Conservation (phyloP, 1,139 yeast genomes). For the Keqinozyma sinolaborantium region DNA sequence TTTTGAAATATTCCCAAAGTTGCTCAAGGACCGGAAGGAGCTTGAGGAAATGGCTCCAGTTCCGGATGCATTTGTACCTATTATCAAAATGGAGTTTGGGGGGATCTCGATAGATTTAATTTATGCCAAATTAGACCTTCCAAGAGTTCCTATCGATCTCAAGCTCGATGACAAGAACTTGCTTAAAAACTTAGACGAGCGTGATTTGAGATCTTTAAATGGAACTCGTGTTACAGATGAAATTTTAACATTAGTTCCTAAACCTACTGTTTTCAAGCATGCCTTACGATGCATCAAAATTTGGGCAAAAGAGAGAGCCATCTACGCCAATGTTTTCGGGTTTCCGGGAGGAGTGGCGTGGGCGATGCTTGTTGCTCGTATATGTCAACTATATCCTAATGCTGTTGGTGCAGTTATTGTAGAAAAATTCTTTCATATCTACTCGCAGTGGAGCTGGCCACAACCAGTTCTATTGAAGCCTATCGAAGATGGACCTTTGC, state of each 20-base stretch:
- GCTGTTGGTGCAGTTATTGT: conserved; percentile 91
- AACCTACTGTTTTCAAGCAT: conserved; percentile 87
- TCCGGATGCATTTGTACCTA: conserved; percentile 96
- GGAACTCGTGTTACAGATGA: conserved; percentile 99
- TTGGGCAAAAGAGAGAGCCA: conserved; percentile 96
- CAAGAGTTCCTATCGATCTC: conserved; percentile 73
- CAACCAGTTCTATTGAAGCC: conserved; percentile 91
- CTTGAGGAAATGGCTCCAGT: conserved; percentile 87
- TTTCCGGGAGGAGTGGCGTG: conserved; percentile 99
- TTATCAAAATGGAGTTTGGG: conserved; percentile 79
- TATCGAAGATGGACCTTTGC: conserved; percentile 96
- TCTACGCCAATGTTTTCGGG: conserved; percentile 92
- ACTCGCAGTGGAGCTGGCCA: conserved; percentile 96
- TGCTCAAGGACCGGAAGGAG: conserved; percentile 70
- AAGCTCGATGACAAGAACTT: conserved; percentile 82
- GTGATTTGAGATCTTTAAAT: conserved; percentile 81
- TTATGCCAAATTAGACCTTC: conserved; percentile 75
- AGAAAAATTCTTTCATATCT: conserved; percentile 81
- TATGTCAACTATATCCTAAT: conserved; percentile 93
- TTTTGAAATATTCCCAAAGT: conserved; percentile 69
- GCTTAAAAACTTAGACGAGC: conserved; percentile 82
- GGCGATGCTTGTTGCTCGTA: conserved; percentile 98
- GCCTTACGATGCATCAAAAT: conserved; percentile 89
- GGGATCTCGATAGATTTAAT: conserved; percentile 91
- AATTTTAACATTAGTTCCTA: conserved; percentile 83